These are phyloP conservation scores for Talaromyces funiculosus DNA, from an alignment of 2,329 filamentous ascomycete genomes.

Conservation along the genomic window DNA sequence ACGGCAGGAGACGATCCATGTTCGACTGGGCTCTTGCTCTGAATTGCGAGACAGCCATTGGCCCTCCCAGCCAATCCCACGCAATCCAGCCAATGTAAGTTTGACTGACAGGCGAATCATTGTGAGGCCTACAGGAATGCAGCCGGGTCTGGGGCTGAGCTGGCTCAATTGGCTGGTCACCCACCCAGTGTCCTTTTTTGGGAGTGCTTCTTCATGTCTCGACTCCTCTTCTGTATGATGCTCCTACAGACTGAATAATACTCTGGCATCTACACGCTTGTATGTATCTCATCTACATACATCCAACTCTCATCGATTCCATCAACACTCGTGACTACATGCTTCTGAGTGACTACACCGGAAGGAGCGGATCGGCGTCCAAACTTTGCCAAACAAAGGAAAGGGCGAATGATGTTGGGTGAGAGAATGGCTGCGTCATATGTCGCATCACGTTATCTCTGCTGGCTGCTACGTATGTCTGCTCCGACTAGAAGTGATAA, in stretches of 20 bases:
- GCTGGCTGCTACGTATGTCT: no score
- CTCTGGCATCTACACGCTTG: neutral
- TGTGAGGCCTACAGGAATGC: neutral
- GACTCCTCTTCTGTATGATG: neutral
- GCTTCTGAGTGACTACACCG: neutral
- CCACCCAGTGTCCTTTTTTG: neutral
- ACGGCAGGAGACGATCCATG: neutral
- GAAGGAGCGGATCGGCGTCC: neutral
- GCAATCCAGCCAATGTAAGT: neutral
- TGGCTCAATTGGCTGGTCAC: neutral
- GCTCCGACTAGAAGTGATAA: neutral
- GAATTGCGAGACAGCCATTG: neutral
- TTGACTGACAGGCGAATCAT: neutral
- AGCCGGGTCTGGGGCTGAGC: neutral
- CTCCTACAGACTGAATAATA: neutral
- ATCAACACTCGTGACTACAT: neutral
- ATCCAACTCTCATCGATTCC: neutral
- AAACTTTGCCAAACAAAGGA: neutral
- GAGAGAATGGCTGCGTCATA: constrained; percentile 14
- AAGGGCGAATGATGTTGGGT: neutral
- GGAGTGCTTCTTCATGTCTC: neutral
- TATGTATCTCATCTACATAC: neutral
- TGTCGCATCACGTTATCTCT: constrained; percentile 10
- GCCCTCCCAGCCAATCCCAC: neutral
- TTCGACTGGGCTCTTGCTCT: neutral